Base-by-base conservation (phyloP, 306 rosid genomes). In the Inga laurina region DNA sequence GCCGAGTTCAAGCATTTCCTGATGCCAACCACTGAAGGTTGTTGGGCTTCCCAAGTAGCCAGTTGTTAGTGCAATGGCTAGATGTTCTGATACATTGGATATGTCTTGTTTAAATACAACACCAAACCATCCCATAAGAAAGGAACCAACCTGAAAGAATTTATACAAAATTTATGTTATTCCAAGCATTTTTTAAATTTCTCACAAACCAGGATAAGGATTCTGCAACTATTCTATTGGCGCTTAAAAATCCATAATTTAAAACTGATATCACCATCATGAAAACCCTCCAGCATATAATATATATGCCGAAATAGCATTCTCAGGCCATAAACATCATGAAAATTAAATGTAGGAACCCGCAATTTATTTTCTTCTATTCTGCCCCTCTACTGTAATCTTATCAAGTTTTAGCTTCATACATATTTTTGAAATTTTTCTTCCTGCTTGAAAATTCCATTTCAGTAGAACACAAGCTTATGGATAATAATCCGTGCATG, bases 81-180 rank as follows among this genome's bases (percentile, higher is more conserved):
- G 83, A 84, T 84, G 77, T 52, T 92, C 91, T 32, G 96, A 92
- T 44, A 87, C 70, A 18, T 24, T 76, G 32, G 88, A 80, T 73
- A 92, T 92, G 49, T 92, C 88, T 72, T 67, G 88, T 84, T 92
- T 90, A 87, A 92, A 88, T 44, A 92, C 90, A 75, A 92, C 83
- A 73, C 96, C 96, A 57, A 82, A 87, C 96, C 96, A 90, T 43
- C 95, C 93, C 92, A 91, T 91, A 79, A 90, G 87, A 87, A 91
- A 91, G 76, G 95, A 91, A 46, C 93, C 93, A 34, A 90, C 91
- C 96, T 92, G 78, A 44, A 82, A 82, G 45, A 82, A 66, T 76
- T 34, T 34, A 39, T 13, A 27, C 32, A 30, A 45, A 16, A 56
- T 46, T 34, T 13, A 66, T 37, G 18, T 41, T 1, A 15, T 32